phyloP scores from a whole-genome alignment of 2,329 filamentous ascomycete genomes.

The Pseudogymnoascus sp. region DNA sequence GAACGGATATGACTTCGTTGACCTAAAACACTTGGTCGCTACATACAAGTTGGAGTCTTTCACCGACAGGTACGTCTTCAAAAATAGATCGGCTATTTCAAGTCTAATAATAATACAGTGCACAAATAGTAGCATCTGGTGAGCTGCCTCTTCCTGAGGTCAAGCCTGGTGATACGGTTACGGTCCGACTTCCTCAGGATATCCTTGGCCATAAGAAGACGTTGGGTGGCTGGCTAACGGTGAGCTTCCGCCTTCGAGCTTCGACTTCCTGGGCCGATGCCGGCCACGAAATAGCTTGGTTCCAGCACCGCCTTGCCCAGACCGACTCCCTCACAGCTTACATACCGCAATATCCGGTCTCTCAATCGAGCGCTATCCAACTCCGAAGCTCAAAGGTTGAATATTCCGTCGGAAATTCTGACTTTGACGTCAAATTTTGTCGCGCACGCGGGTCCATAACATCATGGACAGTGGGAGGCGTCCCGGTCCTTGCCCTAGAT shows the following conservation, averaged over 20 bases:
- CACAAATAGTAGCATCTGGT: constrained; percentile 29
- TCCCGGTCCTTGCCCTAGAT: constrained; percentile 31
- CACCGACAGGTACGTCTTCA: constrained; percentile 32
- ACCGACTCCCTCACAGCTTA: background rate
- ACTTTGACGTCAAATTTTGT: constrained; percentile 39
- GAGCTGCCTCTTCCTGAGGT: constrained; percentile 36
- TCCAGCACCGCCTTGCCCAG: background rate
- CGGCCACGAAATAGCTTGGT: constrained; percentile 49
- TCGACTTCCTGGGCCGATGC: constrained; percentile 43
- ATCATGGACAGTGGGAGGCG: constrained; percentile 33
- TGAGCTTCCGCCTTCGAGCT: constrained; percentile 38
- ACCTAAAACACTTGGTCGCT: constrained; percentile 41
- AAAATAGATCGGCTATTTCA: background rate
- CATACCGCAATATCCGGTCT: constrained; percentile 17
- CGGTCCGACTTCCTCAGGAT: constrained; percentile 29
- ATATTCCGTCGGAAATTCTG: constrained; percentile 26
- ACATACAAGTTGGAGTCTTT: constrained; percentile 40
- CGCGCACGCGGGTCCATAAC: constrained; percentile 37
- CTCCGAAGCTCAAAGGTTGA: constrained; percentile 18
- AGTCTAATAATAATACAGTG: constrained; percentile 14
- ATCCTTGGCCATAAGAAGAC: constrained; percentile 14
- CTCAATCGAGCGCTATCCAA: constrained; percentile 11
- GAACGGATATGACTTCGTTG: constrained; percentile 46
- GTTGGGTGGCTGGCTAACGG: constrained; percentile 37
- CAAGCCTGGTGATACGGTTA: constrained; percentile 32